Evolutionary conservation across 371 early-diverging fungal genomes (phyloP), one percentile per base, ranked within the genome.

Genomic region (Catenaria anguillulae): DNA sequence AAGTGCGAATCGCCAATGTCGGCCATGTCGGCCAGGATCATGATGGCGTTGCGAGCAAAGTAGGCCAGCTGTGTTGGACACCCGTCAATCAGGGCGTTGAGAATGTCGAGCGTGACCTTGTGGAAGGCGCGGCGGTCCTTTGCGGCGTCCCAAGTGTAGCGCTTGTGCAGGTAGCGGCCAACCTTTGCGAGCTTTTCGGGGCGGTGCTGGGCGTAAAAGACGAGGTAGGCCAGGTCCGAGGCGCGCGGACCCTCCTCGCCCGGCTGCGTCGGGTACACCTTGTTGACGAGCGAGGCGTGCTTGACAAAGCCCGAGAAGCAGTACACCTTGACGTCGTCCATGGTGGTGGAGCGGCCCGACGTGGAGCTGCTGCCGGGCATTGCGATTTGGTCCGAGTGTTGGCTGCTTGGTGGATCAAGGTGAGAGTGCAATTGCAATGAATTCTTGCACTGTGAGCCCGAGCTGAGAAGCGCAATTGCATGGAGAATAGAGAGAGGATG

Each of bases 131-230:
- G 26, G 15, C 31, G 26, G 52, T 50, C 29, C 52, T 50, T 50
- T 26, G 52, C 26, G 1, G 52, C 52, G 52, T 50, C 52, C 52
- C 79, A 70, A 54, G 77, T 73, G 4, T 86, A 79, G 63, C 87
- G 79, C 66, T 83, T 83, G 64, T 90, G 89, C 60, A 95, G 70
- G 69, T 84, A 91, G 23, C 70, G 74, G 62, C 92, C 93, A 48
- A 93, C 92, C 66, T 95, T 95, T 62, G 88, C 80, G 33, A 93
- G 77, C 71, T 95, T 95, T 46, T 86, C 89, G 6, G 94, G 94
- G 68, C 90, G 84, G 59, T 89, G 84, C 50, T 83, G 80, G 33
- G 90, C 86, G 71, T 95, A 95, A 73, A 86, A 93, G 36, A 87
- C 78, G 40, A 95, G 76, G 65, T 89, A 87, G 26, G 93, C 92